Base-by-base conservation (phyloP, 2,329 filamentous ascomycete genomes). In the Xylaria sp. region DNA sequence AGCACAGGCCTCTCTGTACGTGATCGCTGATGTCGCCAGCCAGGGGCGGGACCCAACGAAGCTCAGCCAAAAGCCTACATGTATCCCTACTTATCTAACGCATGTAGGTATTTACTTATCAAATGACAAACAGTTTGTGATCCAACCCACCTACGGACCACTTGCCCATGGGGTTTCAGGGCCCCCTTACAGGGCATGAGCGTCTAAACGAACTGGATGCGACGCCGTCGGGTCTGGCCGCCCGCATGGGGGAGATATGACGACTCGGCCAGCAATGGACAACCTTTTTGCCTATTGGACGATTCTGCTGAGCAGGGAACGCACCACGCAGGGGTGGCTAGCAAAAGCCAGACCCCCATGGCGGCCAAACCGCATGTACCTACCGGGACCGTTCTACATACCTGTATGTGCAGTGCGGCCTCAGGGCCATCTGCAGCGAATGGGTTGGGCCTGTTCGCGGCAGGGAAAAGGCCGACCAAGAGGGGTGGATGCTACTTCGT, bases 241-340 rank as follows among this genome's bases (percentile, higher is more conserved):
- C 56, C 50, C 51, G 44, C 41, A 47, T 57, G 41, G 48, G 45
- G 50, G 43, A 39, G 37, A 41, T 26, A 13, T 44, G 38, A 50
- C 41, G 29, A 48, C n/a, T 22, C 21, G 22, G 53, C 52, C 53
- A 46, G 52, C 46, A 44, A 51, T 29, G n/a, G 19, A 11, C 17
- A 41, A 26, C 22, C 52, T 47, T 51, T 50, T 51, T 48, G 37
- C 55, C 49, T 48, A 60, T 58, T 56, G 52, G 58, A 48, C 49
- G 37, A 40, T 34, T n/a, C n/a, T n/a, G n/a, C n/a, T n/a, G n/a
- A n/a, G n/a, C n/a, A 13, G 11, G 16, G 29, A 26, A 34, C 29
- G 29, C 29, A 34, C 29, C 16, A 34, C 29, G 29, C 29, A 34
- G 29, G 29, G 29, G 29, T 5, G 5, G 24, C 9, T 13, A 6